Conservation (phyloP, 768 basidiomycete species). For the Kwoniella dendrophila region DNA sequence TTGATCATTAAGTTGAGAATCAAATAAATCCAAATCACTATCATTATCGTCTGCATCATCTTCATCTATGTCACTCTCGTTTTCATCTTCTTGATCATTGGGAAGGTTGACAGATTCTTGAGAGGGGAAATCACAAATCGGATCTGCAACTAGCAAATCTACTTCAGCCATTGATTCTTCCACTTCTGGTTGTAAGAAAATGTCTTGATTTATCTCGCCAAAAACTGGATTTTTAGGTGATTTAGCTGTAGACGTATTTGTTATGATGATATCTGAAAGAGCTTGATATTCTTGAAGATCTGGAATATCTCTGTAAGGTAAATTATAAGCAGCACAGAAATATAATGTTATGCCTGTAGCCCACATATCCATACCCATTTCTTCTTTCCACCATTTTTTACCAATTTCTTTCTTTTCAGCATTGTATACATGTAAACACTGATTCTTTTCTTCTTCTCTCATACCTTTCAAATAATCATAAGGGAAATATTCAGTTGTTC, state of each 20-base stretch:
- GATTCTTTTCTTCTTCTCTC: background rate
- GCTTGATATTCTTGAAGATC: background rate
- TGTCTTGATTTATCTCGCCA: too few relatives aligned
- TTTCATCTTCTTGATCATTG: background rate
- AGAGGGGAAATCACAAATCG: background rate
- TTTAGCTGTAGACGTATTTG: too few relatives aligned
- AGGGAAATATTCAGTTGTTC: conserved; percentile 27
- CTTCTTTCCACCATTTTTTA: conserved; percentile 23
- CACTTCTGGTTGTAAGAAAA: too few relatives aligned
- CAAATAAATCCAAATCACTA: too few relatives aligned
- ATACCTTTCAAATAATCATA: conserved; percentile 24
- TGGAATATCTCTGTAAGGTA: conserved; percentile 8
- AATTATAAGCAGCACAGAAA: background rate
- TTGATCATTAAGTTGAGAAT: too few relatives aligned
- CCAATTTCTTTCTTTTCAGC: conserved; percentile 16
- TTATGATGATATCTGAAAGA: too few relatives aligned
- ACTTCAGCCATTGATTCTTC: background rate
- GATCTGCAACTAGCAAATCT: background rate
- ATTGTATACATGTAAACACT: background rate
- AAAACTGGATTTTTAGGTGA: too few relatives aligned
- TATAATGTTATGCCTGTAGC: conserved; percentile 25
- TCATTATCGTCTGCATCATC: too few relatives aligned
- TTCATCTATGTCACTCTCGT: background rate
- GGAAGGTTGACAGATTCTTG: background rate
- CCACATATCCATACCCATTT: conserved; percentile 34